These are phyloP conservation scores for Ananas comosus DNA, from an alignment of 176 grass and related monocot species.

Conservation along the genomic window DNA sequence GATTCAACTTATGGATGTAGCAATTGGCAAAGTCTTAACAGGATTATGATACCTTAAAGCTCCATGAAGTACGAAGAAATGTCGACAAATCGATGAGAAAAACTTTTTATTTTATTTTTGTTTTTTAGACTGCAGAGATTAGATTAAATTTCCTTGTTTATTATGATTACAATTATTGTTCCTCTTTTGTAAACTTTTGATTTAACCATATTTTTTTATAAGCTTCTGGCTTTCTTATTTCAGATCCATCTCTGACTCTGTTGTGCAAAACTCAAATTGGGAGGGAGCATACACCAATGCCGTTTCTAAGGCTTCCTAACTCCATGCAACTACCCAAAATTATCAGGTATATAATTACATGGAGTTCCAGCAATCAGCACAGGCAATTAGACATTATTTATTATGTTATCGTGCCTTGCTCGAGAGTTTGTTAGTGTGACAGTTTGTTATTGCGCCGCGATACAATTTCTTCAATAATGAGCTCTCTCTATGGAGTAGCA, in stretches of 20 bases:
- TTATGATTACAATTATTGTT: not conserved
- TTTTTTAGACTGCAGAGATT: not conserved
- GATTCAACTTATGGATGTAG: too few relatives aligned
- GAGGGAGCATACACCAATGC: not conserved
- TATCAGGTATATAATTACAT: not conserved
- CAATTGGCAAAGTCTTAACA: not conserved
- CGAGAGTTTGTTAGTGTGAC: too few relatives aligned
- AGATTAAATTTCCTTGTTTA: not conserved
- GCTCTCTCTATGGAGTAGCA: too few relatives aligned
- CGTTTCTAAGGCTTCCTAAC: not conserved
- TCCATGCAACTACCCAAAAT: not conserved
- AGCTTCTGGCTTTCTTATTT: not conserved
- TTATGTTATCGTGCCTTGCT: not conserved
- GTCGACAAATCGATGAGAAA: not conserved
- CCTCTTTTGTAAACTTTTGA: not conserved
- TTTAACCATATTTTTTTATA: not conserved
- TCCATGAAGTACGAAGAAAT: not conserved
- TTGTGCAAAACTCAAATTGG: not conserved
- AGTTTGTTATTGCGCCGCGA: too few relatives aligned
- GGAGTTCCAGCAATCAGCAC: not conserved
- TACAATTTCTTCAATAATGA: too few relatives aligned
- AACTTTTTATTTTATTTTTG: not conserved
- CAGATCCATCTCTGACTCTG: not conserved
- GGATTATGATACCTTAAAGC: not conserved
- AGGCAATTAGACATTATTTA: not conserved